phyloP scores from a whole-genome alignment of 441 rosid genomes.

The Syzygium syzygioides region DNA sequence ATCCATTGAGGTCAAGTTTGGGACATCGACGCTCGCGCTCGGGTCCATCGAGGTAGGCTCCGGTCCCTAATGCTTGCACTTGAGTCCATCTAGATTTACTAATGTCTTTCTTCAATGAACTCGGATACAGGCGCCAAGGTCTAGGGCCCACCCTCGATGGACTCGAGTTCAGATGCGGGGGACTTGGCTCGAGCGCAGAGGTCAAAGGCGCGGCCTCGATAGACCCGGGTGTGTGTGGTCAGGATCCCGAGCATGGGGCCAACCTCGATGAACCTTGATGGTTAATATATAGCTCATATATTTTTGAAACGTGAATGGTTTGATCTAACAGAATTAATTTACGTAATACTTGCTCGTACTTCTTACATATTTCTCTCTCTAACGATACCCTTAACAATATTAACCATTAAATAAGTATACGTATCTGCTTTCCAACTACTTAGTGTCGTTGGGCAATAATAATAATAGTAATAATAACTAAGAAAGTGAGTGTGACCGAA shows the following conservation, averaged over 20 bases:
- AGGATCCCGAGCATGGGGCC: neutral
- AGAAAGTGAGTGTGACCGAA: neutral
- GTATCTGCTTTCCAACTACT: neutral
- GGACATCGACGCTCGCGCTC: accelerated
- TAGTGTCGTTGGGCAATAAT: too few relatives aligned
- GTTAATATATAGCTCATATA: too few relatives aligned
- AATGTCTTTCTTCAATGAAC: neutral
- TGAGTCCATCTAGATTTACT: neutral
- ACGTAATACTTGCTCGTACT: neutral
- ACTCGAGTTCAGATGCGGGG: neutral
- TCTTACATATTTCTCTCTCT: neutral
- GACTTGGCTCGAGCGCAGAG: neutral
- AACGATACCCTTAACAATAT: neutral
- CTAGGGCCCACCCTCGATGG: neutral
- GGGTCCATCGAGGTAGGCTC: neutral
- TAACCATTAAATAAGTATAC: neutral
- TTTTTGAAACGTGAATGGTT: too few relatives aligned
- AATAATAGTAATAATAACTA: neutral
- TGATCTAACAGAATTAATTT: too few relatives aligned
- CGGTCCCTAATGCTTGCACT: neutral
- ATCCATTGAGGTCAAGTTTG: neutral
- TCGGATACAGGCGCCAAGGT: too few relatives aligned
- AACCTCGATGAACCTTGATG: too few relatives aligned
- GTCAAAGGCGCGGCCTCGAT: neutral
- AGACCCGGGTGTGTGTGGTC: neutral